Evolutionary conservation across 2,329 filamentous ascomycete species (phyloP), one percentile per base, ranked within the genome.

Genomic region (Fonsecaea erecta): DNA sequence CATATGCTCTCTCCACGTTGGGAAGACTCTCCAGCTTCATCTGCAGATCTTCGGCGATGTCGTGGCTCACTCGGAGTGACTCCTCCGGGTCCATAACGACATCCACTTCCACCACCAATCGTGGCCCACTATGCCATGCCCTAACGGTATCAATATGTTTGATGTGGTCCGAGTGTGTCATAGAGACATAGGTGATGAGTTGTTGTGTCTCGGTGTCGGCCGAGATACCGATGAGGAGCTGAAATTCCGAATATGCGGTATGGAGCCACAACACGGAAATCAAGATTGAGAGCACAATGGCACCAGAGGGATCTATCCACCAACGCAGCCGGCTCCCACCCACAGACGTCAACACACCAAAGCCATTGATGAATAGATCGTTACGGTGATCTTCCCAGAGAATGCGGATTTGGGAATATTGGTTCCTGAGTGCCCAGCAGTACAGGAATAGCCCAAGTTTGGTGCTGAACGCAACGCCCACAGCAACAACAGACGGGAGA

Each of bases 321-420:
- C 94, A 97, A 65, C 83, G 82, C 24, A 98, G 82, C 81, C 96
- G 96, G 69, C 88, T 88, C 35, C 95, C 95, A 62, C 92, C 91
- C n/a, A 97, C 89, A 2, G 91, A 94, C 0, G 93, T 97, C 61
- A 97, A 79, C 69, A 98, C 88, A 86, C 90, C 93, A 71, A 96
- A 92, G 60, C 92, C 92, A 77, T 98, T 99, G 84, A 99, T 92
- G 73, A 97, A 84, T n/a, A 99, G 83, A 75, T 99, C 95, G 75
- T 99, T 99, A 67, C 95, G 89, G 80, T 99, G 95, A 74, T 98
- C 94, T 77, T 96, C 91, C 93, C 93, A 97, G 14, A 98, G 82
- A 75, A 97, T 97, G 63, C 90, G 86, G 69, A 97, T 88, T 77
- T 97, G 93, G 66, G 88, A 92, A 81, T 98, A 97, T 73, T 92